Evolutionary conservation across 2,329 filamentous ascomycete species (phyloP), one percentile per base, ranked within the genome.

Genomic region (Dactylellina sp.): DNA sequence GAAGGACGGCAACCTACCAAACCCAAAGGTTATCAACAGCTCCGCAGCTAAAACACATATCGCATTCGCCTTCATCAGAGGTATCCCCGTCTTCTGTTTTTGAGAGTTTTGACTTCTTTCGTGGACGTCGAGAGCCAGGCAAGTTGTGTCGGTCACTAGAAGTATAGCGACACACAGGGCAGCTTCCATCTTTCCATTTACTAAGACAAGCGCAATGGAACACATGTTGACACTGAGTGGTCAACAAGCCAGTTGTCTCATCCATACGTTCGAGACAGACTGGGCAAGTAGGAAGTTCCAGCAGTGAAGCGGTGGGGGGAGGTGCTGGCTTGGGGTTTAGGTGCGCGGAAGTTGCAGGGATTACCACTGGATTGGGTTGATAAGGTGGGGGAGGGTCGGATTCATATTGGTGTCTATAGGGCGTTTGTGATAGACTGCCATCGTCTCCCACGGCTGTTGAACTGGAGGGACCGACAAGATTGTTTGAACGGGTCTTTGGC

Each of bases 201-300:
- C 97, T 91, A 0, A 99, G 85, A 81, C 95, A 99, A 0, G 90
- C 93, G 80, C 95, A 98, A 81, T 99, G 95, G 80, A 99, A 99
- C 57, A 98, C 92, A 79, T 99, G 95, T 79, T 98, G 94, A 80
- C 95, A 99, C 28, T 96, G 89, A 42, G 98, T 98, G 0, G 95
- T 99, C 80, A 99, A 87, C 1, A 99, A 84, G 0, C 95, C 95
- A 0, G 93, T 96, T 0, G 93, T 97, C 80, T 98, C 94, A 79
- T 99, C 95, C 95, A 99, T 99, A 52, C 94, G 89, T 81, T 99
- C 95, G 3, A 99, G 86, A 77, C 95, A 99, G 7, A 99, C 95
- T 0, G 95, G 93, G 76, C 95, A 99, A 0, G 95, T 98, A 1
- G 95, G 95, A 11, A 99, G 84, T 82, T 99, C 95, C 61, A 97